Conservation (phyloP, 495 filamentous ascomycete species). For the Xanthoparmelia taractica region DNA sequence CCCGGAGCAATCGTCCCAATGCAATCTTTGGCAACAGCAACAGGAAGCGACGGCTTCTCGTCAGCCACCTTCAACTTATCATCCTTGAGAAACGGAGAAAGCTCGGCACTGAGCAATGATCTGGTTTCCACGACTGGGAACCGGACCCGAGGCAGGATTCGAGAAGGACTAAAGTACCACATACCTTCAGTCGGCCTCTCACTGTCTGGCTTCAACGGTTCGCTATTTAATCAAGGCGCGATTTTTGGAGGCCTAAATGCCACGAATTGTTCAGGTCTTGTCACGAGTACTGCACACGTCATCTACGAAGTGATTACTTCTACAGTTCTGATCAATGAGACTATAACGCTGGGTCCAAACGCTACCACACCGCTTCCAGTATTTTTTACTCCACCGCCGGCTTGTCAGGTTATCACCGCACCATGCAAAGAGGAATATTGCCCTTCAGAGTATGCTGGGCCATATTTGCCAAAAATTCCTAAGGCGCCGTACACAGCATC, state of each 20-base stretch:
- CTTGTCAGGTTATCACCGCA: background rate
- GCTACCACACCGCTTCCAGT: slow-evolving; percentile 1
- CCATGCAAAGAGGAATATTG: background rate
- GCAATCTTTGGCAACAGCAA: background rate
- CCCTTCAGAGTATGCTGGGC: no score
- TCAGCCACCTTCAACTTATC: background rate
- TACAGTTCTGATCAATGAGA: background rate
- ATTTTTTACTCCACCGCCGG: background rate
- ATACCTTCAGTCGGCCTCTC: background rate
- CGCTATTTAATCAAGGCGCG: background rate
- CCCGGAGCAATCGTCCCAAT: background rate
- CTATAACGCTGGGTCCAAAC: background rate
- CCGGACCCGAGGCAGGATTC: background rate
- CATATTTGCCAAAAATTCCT: background rate
- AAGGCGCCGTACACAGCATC: background rate
- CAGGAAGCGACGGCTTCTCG: background rate
- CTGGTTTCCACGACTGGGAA: background rate
- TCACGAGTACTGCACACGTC: background rate
- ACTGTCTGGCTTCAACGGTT: background rate
- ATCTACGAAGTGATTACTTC: background rate
- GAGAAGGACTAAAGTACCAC: no score
- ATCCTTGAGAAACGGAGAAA: background rate
- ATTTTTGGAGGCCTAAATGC: background rate
- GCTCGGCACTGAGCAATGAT: background rate
- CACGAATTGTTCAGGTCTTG: background rate